Base-by-base conservation (phyloP, 2,329 filamentous ascomycete genomes). In the Annulohypoxylon truncatum region DNA sequence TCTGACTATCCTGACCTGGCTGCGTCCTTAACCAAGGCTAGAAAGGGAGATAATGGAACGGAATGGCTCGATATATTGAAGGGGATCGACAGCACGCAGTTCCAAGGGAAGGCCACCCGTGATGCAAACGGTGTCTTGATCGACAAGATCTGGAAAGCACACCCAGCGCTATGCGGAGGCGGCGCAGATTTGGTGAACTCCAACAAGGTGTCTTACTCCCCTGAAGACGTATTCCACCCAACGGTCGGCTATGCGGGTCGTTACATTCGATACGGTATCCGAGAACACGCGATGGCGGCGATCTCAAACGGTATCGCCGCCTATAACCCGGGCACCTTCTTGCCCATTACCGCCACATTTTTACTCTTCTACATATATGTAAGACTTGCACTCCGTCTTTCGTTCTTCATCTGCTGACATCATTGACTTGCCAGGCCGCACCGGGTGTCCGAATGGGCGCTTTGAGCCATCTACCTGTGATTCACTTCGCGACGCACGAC, bases 281-380 rank as follows among this genome's bases (percentile, higher is more conserved):
- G 31, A 13, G 31, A 33, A 13, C 31, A 33, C 7, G 31, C 31
- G 4, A 78, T 33, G 31, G 10, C 31, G 12, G 9, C 31, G 1
- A 33, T 33, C 12, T 7, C 31, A 10, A 10, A 10, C 12, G 31
- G 31, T 13, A 7, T 33, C 12, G 31, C 31, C 4, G 31, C 31
- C 31, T 33, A 33, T 13, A 7, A 33, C 12, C 31, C 31, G 3
- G 31, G 31, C n/a, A 85, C 84, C 0, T 81, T 87, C 67, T 71
- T 88, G 10, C 86, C 85, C 0, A 76, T 87, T 24, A 87, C 85
- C 0, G 82, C 83, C 0, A 80, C 80, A 1, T 88, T 33, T 10
- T 33, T 33, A 13, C 12, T 33, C 9, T 33, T 33, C 31, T 33
- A 12, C 31, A 7, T 33, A 10, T 33, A 33, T 10, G 31, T 33